Evolutionary conservation across 2,329 filamentous ascomycete species (phyloP).

Genomic region (Cytospora leucostoma): DNA sequence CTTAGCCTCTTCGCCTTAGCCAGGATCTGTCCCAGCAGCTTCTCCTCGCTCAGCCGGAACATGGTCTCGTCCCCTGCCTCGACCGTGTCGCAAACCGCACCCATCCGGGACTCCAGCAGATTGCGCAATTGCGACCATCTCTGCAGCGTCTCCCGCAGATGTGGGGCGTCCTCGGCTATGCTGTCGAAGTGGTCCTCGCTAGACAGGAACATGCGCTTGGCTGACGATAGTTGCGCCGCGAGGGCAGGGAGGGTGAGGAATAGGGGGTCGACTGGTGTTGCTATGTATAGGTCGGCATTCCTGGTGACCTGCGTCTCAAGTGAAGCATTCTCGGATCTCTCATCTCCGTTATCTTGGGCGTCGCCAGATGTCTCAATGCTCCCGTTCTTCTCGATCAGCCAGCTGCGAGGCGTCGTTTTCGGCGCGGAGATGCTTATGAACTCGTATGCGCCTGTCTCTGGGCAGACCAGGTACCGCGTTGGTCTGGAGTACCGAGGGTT

Average conservation of each 20-base stretch:
- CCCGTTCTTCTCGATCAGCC: conserved; percentile 53
- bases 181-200: conserved; percentile 72
- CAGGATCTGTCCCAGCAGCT: conserved; percentile 66
- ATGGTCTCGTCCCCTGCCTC: conserved; percentile 82
- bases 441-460: conserved; percentile 64
- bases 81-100: conserved; percentile 74
- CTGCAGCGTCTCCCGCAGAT: conserved; percentile 55
- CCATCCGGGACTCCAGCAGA: conserved; percentile 66
- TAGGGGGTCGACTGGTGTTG: conserved; percentile 79
- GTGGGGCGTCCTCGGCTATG: conserved; percentile 55
- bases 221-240: conserved; percentile 42
- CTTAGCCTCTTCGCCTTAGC: conserved; percentile 72
- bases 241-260: conserved; percentile 82
- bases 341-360: conserved; percentile 25
- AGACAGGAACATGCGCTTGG: conserved; percentile 66
- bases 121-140: conserved; percentile 48
- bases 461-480: conserved; percentile 63
- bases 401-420: conserved; percentile 58
- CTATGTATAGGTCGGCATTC: conserved; percentile 74
- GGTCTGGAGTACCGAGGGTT: conserved; percentile 59
- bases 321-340: neutral
- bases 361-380: conserved; percentile 13
- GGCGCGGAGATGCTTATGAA: conserved; percentile 60
- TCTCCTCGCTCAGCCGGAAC: conserved; percentile 76
- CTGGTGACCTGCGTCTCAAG: conserved; percentile 55